Conservation (phyloP, 306 rosid genomes). For the Rosa multiflora region DNA sequence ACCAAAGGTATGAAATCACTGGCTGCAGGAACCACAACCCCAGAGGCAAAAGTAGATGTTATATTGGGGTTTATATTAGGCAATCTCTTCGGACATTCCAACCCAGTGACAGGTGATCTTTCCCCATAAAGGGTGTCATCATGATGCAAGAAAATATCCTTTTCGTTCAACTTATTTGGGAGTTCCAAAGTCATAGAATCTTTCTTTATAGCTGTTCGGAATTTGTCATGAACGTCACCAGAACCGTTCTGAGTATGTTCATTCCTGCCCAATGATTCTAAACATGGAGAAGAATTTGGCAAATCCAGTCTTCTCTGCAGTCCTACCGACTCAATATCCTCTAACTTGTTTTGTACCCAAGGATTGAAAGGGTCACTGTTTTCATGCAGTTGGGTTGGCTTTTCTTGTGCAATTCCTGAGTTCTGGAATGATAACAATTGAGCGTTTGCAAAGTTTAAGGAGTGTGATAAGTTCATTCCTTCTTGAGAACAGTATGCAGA, state of each 20-base stretch:
- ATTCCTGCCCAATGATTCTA: slow-evolving; percentile 33
- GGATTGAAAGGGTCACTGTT: slow-evolving; percentile 37
- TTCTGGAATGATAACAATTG: slow-evolving; percentile 38
- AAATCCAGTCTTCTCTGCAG: slow-evolving; percentile 37
- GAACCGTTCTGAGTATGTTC: slow-evolving; percentile 28
- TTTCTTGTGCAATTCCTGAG: slow-evolving; percentile 42
- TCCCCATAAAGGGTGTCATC: slow-evolving; percentile 38
- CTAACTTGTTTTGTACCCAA: slow-evolving; percentile 34
- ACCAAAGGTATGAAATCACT: slow-evolving; percentile 14
- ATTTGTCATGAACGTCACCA: slow-evolving; percentile 28
- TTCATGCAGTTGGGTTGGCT: slow-evolving; percentile 30
- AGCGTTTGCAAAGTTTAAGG: slow-evolving; percentile 46
- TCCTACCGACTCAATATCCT: slow-evolving; percentile 39
- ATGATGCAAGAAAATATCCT: slow-evolving; percentile 29
- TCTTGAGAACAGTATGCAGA: slow-evolving; percentile 57
- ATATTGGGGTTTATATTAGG: slow-evolving; percentile 32
- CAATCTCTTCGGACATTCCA: slow-evolving; percentile 31
- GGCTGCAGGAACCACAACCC: slow-evolving; percentile 29
- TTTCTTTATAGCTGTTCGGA: slow-evolving; percentile 29
- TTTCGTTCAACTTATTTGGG: slow-evolving; percentile 22
- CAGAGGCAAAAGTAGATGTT: slow-evolving; percentile 28
- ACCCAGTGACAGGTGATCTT: slow-evolving; percentile 34
- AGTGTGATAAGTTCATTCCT: slow-evolving; percentile 40
- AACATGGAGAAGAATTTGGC: slow-evolving; percentile 38
- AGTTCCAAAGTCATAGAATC: slow-evolving; percentile 30